These are phyloP conservation scores for Talaromyces sp. DNA, from an alignment of 2,329 filamentous ascomycete species.

Conservation along the genomic window DNA sequence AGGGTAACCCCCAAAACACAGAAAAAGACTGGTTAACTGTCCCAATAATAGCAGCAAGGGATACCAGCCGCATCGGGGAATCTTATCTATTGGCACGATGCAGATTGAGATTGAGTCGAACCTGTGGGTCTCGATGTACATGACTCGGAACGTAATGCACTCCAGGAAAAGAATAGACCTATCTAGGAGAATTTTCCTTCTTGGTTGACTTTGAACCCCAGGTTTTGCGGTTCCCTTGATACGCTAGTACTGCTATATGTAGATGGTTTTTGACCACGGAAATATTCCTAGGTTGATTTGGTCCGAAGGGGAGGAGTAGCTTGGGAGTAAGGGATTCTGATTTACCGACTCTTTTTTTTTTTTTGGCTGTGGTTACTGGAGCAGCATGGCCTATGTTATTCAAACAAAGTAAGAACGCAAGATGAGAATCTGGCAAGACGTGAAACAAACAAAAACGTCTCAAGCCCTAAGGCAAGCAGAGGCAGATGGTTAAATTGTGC, in stretches of 20 bases:
- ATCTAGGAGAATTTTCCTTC: constrained; percentile 4
- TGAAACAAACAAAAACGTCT: neutral
- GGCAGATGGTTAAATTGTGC: neutral
- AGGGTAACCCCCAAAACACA: neutral
- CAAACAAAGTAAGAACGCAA: neutral
- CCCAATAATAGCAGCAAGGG: neutral
- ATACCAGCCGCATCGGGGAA: constrained; percentile 9
- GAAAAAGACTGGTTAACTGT: neutral
- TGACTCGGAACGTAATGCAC: constrained; percentile 4
- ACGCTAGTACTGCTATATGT: neutral
- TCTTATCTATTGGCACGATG: constrained; percentile 14
- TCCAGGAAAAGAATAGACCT: neutral
- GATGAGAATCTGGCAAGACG: neutral
- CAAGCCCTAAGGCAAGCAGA: neutral
- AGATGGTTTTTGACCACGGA: neutral
- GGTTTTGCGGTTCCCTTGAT: neutral
- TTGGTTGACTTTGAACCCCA: neutral
- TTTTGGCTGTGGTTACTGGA: neutral
- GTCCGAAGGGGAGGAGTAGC: neutral
- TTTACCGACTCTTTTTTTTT: neutral
- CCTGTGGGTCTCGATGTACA: neutral
- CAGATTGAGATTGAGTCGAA: neutral
- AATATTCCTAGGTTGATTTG: neutral
- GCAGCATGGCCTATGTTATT: neutral
- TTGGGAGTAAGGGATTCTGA: neutral